These are phyloP conservation scores for Pichia pseudocactophila DNA, from an alignment of 805 yeast genomes.

Conservation along the genomic window DNA sequence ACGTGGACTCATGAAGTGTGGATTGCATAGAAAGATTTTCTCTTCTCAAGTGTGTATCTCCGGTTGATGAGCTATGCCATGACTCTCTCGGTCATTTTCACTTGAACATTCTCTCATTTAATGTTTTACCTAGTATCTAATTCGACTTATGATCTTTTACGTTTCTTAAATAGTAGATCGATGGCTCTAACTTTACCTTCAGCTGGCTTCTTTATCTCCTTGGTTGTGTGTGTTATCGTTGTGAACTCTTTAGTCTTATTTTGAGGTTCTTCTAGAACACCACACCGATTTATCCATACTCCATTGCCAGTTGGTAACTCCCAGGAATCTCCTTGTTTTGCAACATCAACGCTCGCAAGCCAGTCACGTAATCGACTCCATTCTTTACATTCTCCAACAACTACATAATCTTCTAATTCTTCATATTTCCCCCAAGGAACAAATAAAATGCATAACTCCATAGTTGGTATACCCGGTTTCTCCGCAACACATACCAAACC, in stretches of 20 bases:
- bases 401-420: slow-evolving; percentile 14
- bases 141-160: background rate
- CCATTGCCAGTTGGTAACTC: slow-evolving; percentile 11
- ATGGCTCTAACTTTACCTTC: slow-evolving; percentile 13
- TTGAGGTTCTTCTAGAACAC: slow-evolving; percentile 10
- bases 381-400: slow-evolving; percentile 20
- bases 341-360: slow-evolving; percentile 13
- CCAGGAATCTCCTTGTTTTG: slow-evolving; percentile 5
- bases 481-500: slow-evolving; percentile 17
- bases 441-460: slow-evolving; percentile 21
- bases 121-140: background rate
- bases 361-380: slow-evolving; percentile 5
- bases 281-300: slow-evolving; percentile 20
- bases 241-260: background rate
- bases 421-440: slow-evolving; percentile 13
- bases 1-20: background rate
- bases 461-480: slow-evolving; percentile 1
- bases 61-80: slow-evolving; percentile 36
- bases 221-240: too few relatives aligned
- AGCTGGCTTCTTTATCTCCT: background rate
- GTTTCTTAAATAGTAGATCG: slow-evolving; percentile 17
- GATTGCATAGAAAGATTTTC: slow-evolving; percentile 5
- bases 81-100: slow-evolving; percentile 46
- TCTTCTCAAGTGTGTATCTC: slow-evolving; percentile 37
- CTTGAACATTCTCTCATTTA: slow-evolving; percentile 27